phyloP scores from a whole-genome alignment of 441 rosid species.

The Gossypium davidsonii region DNA sequence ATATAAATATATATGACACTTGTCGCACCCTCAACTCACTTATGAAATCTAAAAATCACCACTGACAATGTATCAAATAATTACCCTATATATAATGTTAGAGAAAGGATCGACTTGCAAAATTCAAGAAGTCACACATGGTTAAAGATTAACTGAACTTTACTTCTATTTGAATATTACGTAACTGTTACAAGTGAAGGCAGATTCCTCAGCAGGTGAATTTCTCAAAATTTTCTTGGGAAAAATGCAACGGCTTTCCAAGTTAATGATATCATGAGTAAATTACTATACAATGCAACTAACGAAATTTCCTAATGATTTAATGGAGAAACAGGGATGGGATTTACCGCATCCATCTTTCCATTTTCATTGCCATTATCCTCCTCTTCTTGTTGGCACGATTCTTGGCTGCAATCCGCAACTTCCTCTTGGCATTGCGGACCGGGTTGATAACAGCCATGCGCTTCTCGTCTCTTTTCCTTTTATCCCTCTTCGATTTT shows the following conservation, averaged over 20 bases:
- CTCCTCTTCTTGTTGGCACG: slow-evolving; percentile 75
- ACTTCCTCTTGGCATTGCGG: slow-evolving; percentile 84
- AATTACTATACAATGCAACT: neutral
- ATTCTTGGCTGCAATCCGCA: slow-evolving; percentile 68
- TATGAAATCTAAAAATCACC: too few relatives aligned
- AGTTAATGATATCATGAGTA: neutral
- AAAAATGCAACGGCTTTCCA: neutral
- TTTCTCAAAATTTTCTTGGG: neutral
- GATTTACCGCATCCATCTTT: slow-evolving; percentile 41
- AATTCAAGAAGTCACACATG: neutral
- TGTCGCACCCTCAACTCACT: too few relatives aligned
- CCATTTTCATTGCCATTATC: slow-evolving; percentile 59
- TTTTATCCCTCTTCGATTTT: slow-evolving; percentile 64
- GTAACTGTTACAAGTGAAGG: neutral
- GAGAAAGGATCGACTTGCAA: too few relatives aligned
- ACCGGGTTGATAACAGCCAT: slow-evolving; percentile 83
- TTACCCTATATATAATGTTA: too few relatives aligned
- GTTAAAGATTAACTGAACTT: neutral
- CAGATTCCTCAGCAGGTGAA: neutral
- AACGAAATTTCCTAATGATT: neutral
- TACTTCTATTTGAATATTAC: neutral
- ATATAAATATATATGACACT: too few relatives aligned
- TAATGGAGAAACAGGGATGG: neutral
- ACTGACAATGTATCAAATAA: too few relatives aligned
- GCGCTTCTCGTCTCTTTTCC: slow-evolving; percentile 68